phyloP scores from a whole-genome alignment of 805 yeast species.

The Teunomyces gatunensis region DNA sequence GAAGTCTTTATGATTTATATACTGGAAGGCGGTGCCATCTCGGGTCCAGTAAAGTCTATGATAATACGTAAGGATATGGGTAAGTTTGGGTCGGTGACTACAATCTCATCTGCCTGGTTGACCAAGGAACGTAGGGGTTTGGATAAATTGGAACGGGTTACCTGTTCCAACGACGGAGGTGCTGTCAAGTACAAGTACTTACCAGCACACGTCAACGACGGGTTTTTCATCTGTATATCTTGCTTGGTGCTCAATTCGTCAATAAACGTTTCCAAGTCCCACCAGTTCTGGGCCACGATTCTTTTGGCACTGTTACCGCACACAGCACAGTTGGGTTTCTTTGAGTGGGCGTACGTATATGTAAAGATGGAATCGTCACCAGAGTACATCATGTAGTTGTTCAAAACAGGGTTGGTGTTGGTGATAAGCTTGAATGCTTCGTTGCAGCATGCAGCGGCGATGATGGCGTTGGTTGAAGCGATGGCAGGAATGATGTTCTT shows the following conservation, averaged over 20 bases:
- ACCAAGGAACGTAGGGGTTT: constrained; percentile 36
- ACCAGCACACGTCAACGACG: constrained; percentile 45
- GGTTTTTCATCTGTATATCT: constrained; percentile 33
- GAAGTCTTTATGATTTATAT: constrained; percentile 23
- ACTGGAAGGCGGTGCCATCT: constrained; percentile 2
- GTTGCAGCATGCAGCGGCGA: constrained; percentile 85
- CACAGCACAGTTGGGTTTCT: constrained; percentile 65
- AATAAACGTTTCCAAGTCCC: constrained; percentile 38
- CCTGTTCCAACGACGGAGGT: constrained; percentile 46
- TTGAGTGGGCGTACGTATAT: constrained; percentile 64
- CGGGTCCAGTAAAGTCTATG: constrained; percentile 11
- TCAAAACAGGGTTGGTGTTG: constrained; percentile 60
- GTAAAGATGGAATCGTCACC: constrained; percentile 80
- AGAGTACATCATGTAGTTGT: constrained; percentile 82
- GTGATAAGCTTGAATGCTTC: constrained; percentile 81
- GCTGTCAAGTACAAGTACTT: constrained; percentile 43
- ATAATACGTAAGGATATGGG: constrained; percentile 39
- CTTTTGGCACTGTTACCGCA: constrained; percentile 53
- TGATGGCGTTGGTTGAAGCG: constrained; percentile 89
- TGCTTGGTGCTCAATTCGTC: constrained; percentile 33
- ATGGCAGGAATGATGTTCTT: constrained; percentile 92
- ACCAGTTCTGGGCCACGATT: constrained; percentile 25
- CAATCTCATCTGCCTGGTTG: constrained; percentile 45
- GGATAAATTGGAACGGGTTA: constrained; percentile 44
- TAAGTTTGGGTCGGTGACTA: constrained; percentile 51